These are phyloP conservation scores for Puya raimondii DNA, from an alignment of 176 grass and related monocot genomes.

Conservation along the genomic window DNA sequence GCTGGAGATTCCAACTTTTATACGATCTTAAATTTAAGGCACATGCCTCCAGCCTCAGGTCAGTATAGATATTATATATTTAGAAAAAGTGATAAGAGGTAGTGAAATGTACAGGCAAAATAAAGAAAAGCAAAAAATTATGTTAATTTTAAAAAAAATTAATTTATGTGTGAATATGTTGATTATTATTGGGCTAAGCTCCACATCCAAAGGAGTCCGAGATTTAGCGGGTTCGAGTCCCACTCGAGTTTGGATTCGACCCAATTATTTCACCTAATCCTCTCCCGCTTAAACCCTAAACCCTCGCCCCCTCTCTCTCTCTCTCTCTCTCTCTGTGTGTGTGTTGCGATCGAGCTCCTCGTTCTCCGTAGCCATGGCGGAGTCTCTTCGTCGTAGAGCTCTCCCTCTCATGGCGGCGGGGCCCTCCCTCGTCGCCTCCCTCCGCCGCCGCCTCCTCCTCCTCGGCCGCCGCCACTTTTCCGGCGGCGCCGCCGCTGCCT, in stretches of 20 bases:
- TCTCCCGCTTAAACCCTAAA: conserved; percentile 50
- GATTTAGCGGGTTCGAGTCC: background rate
- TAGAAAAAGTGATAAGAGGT: too few relatives aligned
- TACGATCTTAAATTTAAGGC: too few relatives aligned
- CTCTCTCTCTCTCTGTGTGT: background rate
- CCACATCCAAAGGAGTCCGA: too few relatives aligned
- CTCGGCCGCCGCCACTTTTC: background rate
- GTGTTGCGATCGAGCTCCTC: background rate
- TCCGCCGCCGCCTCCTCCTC: conserved; percentile 19
- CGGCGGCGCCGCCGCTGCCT: background rate
- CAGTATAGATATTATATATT: too few relatives aligned
- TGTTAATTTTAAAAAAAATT: too few relatives aligned
- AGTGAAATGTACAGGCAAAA: too few relatives aligned
- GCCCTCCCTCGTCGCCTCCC: conserved; percentile 18
- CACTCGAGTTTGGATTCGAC: background rate
- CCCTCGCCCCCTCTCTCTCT: background rate
- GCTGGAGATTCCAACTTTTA: too few relatives aligned
- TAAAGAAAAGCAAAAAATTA: too few relatives aligned
- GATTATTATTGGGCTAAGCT: too few relatives aligned
- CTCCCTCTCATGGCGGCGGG: background rate
- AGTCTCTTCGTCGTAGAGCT: conserved; percentile 22
- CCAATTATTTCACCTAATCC: background rate
- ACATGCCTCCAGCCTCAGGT: too few relatives aligned
- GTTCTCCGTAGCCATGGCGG: conserved; percentile 44
- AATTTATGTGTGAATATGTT: too few relatives aligned